A percentile compares a stretch with the other conserved stretches of the same genome.
phyloP scores from a whole-genome alignment of 108 stramenopile genomes.

The Cylindrotheca fusiformis region DNA sequence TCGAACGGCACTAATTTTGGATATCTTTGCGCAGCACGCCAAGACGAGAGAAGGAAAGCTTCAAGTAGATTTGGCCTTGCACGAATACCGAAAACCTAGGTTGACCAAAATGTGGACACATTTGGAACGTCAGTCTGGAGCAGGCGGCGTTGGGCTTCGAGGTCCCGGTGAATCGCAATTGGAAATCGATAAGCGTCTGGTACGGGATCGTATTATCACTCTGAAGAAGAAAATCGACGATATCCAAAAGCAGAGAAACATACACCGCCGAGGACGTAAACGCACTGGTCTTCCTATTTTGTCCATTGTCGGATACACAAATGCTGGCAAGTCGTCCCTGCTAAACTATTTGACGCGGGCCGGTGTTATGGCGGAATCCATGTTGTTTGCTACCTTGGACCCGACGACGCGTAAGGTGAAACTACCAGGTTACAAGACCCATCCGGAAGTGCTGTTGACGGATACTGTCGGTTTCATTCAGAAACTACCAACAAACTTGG shows the following conservation, averaged over 20 bases:
- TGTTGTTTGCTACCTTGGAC: conserved; percentile 96
- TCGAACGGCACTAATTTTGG: conserved; percentile 94
- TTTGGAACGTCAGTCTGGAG: conserved; percentile 90
- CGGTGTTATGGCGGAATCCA: conserved; percentile 93
- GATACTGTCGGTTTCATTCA: conserved; percentile 99
- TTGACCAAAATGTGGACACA: conserved; percentile 97
- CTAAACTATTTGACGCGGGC: conserved; percentile 90
- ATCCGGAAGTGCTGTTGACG: conserved; percentile 92
- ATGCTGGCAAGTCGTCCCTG: conserved; percentile 93
- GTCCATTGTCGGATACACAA: conserved; percentile 94
- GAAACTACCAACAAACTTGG: conserved; percentile 93
- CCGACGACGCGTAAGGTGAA: conserved; percentile 95
- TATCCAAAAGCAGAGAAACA: conserved; percentile 85
- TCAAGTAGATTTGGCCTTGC: conserved; percentile 92
- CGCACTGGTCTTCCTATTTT: conserved; percentile 82
- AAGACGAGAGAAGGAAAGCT: conserved; percentile 92
- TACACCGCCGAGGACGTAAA: conserved; percentile 72
- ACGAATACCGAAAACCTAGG: conserved; percentile 92
- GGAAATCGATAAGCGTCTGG: conserved; percentile 91
- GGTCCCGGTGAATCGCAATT: conserved; percentile 95
- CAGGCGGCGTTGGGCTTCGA: conserved; percentile 89
- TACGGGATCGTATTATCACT: conserved; percentile 88
- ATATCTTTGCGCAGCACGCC: conserved; percentile 96
- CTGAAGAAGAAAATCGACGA: conserved; percentile 89
- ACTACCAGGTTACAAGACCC: conserved; percentile 87